Percentiles rank a stretch among this genome's conserved stretches.
These are phyloP conservation scores for Tricholomella constricta DNA, from an alignment of 768 basidiomycete genomes.

Conservation along the genomic window DNA sequence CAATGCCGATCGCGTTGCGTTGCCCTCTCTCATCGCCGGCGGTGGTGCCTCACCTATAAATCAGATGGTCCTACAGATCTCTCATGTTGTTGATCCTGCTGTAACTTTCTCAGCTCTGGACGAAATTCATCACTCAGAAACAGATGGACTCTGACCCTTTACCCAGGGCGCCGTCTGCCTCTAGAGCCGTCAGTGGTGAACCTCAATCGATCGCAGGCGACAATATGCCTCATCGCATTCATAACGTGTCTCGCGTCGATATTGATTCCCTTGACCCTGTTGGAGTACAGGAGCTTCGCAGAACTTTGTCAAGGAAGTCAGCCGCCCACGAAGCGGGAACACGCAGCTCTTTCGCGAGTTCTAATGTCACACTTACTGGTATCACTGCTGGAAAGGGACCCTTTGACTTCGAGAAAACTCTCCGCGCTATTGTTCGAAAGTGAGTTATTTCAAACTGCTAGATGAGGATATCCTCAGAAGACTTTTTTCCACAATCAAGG, in stretches of 20 bases:
- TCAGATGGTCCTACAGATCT: background rate
- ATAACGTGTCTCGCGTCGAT: constrained; percentile 33
- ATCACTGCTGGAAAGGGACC: constrained; percentile 25
- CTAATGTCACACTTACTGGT: constrained; percentile 19
- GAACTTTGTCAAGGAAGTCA: constrained; percentile 20
- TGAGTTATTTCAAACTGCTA: constrained; percentile 11
- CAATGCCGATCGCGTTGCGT: constrained; percentile 7
- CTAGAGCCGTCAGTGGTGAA: constrained; percentile 4
- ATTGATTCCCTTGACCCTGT: constrained; percentile 49
- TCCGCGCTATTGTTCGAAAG: constrained; percentile 27
- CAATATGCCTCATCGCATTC: background rate
- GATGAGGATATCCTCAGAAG: background rate
- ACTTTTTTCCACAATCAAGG: background rate
- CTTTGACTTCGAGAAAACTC: constrained; percentile 32
- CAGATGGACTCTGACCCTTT: constrained; percentile 13
- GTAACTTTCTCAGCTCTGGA: too few species aligned
- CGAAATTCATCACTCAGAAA: too few species aligned
- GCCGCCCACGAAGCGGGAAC: constrained; percentile 1
- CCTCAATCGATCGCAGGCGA: background rate
- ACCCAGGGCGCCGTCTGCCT: constrained; percentile 12
- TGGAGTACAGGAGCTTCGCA: constrained; percentile 36
- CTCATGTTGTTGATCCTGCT: too few species aligned
- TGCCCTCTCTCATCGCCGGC: background rate
- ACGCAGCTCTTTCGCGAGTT: constrained; percentile 11
- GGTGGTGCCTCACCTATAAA: background rate